Evolutionary conservation across 2,329 filamentous ascomycete genomes (phyloP).

Genomic region (Lasiodiplodia gonubiensis): DNA sequence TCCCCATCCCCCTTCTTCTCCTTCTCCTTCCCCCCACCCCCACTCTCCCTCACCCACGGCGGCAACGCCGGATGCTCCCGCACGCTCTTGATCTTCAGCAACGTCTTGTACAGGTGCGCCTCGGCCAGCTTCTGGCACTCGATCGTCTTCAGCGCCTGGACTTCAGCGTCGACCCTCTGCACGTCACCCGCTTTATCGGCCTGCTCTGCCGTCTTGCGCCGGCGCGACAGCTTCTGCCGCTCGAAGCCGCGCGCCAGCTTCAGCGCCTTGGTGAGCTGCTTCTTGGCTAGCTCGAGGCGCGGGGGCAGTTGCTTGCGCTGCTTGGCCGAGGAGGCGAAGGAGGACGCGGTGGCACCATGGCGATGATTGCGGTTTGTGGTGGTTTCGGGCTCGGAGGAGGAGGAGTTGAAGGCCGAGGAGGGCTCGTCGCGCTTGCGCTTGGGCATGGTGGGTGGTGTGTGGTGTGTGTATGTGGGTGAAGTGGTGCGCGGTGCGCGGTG

Average conservation of each 20-base stretch:
- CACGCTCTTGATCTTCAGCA: slow-evolving; percentile 63
- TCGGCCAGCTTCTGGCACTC: slow-evolving; percentile 57
- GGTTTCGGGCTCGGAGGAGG: slow-evolving; percentile 17
- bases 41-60: slow-evolving; percentile 44
- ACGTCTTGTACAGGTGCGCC: slow-evolving; percentile 62
- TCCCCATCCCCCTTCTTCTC: slow-evolving; percentile 37
- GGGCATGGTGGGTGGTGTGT: slow-evolving; percentile 35
- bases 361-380: neutral
- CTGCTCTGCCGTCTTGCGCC: slow-evolving; percentile 63
- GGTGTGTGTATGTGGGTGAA: neutral
- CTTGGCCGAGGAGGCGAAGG: slow-evolving; percentile 4
- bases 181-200: slow-evolving; percentile 57
- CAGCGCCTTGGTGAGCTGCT: slow-evolving; percentile 69
- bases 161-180: slow-evolving; percentile 67
- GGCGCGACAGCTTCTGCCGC: slow-evolving; percentile 69
- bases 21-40: slow-evolving; percentile 46
- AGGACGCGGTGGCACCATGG: slow-evolving; percentile 30
- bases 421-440: slow-evolving; percentile 43
- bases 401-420: neutral
- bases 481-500: neutral
- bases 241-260: slow-evolving; percentile 78
- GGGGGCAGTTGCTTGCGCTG: slow-evolving; percentile 35
- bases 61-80: slow-evolving; percentile 57
- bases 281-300: slow-evolving; percentile 60
- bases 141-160: slow-evolving; percentile 57